Percentiles rank a stretch among this genome's conserved stretches.
These are phyloP conservation scores for Gnomoniopsis sp. DNA, from an alignment of 2,329 filamentous ascomycete species.

Conservation along the genomic window DNA sequence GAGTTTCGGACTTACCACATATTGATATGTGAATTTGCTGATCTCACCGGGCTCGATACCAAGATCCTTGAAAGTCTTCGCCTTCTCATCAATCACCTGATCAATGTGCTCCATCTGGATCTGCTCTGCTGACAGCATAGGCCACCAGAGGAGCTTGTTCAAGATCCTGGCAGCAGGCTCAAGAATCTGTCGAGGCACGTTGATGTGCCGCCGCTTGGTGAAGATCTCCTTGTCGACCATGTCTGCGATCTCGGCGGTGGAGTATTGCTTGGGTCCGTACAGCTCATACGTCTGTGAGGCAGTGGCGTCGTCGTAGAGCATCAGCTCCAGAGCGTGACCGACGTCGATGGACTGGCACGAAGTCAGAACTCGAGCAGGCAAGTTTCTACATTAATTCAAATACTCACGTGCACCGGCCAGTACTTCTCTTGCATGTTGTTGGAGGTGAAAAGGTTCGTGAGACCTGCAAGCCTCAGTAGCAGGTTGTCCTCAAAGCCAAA, in stretches of 20 bases:
- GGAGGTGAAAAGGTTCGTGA: slow-evolving; percentile 78
- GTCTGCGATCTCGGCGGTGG: slow-evolving; percentile 78
- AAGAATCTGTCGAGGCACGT: slow-evolving; percentile 77
- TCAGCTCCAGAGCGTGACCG: slow-evolving; percentile 80
- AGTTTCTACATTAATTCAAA: not conserved
- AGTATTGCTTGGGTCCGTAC: slow-evolving; percentile 91
- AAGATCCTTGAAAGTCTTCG: slow-evolving; percentile 94
- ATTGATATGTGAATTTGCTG: slow-evolving; percentile 84
- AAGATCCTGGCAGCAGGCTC: slow-evolving; percentile 72
- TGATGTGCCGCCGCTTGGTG: slow-evolving; percentile 86
- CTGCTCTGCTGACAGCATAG: slow-evolving; percentile 75
- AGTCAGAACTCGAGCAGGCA: not conserved
- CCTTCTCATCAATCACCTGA: slow-evolving; percentile 82
- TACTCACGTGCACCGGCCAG: slow-evolving; percentile 78
- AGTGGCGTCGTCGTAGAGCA: slow-evolving; percentile 88
- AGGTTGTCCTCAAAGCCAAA: slow-evolving; percentile 95
- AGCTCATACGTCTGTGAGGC: slow-evolving; percentile 91
- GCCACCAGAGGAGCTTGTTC: slow-evolving; percentile 89
- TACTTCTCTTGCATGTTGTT: slow-evolving; percentile 93
- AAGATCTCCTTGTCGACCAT: slow-evolving; percentile 90
- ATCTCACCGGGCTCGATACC: slow-evolving; percentile 87
- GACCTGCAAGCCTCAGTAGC: slow-evolving; percentile 77
- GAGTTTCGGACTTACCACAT: slow-evolving; percentile 63
- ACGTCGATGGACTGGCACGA: slow-evolving; percentile 74
- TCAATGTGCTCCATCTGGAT: slow-evolving; percentile 91